Percentiles rank a stretch among this genome's conserved stretches.
Conservation (phyloP, 306 rosid genomes). For the Bauhinia variegata region DNA sequence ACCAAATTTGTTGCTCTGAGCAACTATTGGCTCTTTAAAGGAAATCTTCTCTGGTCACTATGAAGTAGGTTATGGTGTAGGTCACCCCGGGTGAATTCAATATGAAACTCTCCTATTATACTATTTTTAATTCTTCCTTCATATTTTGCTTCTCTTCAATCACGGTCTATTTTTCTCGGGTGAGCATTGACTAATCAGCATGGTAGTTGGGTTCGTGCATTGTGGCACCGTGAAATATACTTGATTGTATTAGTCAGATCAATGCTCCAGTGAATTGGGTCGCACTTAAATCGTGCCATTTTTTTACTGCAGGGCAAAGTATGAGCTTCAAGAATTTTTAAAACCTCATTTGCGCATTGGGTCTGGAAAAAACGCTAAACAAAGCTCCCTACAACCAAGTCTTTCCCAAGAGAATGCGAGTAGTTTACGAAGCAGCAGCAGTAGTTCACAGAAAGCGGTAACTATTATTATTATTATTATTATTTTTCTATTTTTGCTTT, state of each 20-base stretch:
- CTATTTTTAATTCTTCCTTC: background rate
- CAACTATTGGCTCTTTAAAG: too few relatives aligned
- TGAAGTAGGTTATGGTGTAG: slow-evolving; percentile 27
- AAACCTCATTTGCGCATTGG: slow-evolving; percentile 94
- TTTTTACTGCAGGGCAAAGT: slow-evolving; percentile 70
- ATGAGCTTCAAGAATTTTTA: slow-evolving; percentile 87
- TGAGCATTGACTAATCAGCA: background rate
- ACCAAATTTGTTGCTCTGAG: too few relatives aligned
- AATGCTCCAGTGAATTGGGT: slow-evolving; percentile 26
- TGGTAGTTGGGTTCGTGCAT: slow-evolving; percentile 17
- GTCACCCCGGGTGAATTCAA: background rate
- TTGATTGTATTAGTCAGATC: slow-evolving; percentile 18
- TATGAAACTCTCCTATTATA: background rate
- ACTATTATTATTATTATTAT: too few relatives aligned
- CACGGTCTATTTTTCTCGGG: background rate
- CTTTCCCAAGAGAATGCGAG: too few relatives aligned
- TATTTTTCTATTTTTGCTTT: slow-evolving; percentile 24
- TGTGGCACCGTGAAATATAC: slow-evolving; percentile 10
- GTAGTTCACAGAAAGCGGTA: slow-evolving; percentile 62
- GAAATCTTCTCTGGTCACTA: slow-evolving; percentile 29
- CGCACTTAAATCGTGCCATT: slow-evolving; percentile 29
- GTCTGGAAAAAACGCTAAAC: slow-evolving; percentile 22
- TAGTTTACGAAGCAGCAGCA: slow-evolving; percentile 60
- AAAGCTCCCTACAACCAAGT: slow-evolving; percentile 41
- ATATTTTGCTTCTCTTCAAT: slow-evolving; percentile 16